These are phyloP conservation scores for Tuber aestivum DNA, from an alignment of 495 filamentous ascomycete species.

Conservation along the genomic window DNA sequence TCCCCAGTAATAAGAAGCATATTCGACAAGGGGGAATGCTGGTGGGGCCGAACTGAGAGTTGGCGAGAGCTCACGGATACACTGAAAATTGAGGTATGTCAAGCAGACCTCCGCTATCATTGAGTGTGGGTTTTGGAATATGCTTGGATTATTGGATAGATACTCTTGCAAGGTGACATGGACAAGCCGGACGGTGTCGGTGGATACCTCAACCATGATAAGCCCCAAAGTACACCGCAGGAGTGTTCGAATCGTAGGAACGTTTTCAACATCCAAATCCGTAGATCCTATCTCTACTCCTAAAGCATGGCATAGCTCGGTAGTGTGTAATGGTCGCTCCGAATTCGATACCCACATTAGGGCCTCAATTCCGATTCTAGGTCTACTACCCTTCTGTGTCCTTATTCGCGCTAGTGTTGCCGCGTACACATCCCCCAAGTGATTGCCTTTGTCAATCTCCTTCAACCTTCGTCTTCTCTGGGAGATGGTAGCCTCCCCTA, in stretches of 20 bases:
- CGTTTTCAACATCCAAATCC: too few relatives aligned
- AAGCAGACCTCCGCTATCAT: constrained; percentile 1
- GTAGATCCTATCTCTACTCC: too few relatives aligned
- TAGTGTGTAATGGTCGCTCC: too few relatives aligned
- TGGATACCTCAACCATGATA: too few relatives aligned
- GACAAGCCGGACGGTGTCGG: too few relatives aligned
- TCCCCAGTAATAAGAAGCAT: background rate
- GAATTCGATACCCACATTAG: background rate
- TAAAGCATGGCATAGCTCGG: too few relatives aligned
- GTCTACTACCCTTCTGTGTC: background rate
- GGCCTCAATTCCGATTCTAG: background rate
- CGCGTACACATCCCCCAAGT: background rate
- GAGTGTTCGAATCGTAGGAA: too few relatives aligned
- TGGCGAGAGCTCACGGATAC: too few relatives aligned
- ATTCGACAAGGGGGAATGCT: background rate
- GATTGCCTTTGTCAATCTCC: background rate
- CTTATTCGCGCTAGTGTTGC: background rate
- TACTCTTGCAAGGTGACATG: too few relatives aligned
- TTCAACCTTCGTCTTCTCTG: background rate
- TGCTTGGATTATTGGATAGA: too few relatives aligned
- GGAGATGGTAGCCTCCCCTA: background rate
- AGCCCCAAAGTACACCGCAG: too few relatives aligned
- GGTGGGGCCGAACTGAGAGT: background rate
- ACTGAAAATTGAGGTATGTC: background rate
- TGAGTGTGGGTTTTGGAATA: background rate